Conservation (phyloP, 768 basidiomycete species). For the Russula griseocarnosa region DNA sequence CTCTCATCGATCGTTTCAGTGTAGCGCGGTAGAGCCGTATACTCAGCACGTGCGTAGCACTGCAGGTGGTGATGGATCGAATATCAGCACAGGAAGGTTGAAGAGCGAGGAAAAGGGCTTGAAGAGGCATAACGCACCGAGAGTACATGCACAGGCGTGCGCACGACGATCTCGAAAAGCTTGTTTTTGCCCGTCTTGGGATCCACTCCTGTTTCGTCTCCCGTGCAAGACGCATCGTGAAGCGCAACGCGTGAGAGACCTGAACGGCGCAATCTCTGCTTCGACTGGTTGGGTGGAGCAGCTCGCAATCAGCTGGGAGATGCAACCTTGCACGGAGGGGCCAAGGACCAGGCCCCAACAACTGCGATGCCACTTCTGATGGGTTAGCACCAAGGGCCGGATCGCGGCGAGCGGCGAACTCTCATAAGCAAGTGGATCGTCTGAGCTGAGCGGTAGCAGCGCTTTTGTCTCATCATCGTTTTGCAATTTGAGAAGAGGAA, state of each 20-base stretch:
- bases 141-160: slow-evolving; percentile 81
- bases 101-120: too few relatives aligned
- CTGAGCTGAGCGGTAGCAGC: slow-evolving; percentile 74
- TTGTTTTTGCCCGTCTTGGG: slow-evolving; percentile 69
- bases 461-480: slow-evolving; percentile 51
- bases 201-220: slow-evolving; percentile 63
- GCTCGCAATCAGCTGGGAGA: slow-evolving; percentile 59
- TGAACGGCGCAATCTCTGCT: slow-evolving; percentile 71
- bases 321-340: slow-evolving; percentile 62
- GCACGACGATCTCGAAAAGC: slow-evolving; percentile 81
- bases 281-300: slow-evolving; percentile 73
- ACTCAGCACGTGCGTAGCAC: slow-evolving; percentile 20
- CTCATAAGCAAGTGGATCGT: slow-evolving; percentile 57
- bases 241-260: slow-evolving; percentile 74
- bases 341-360: slow-evolving; percentile 88
- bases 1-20: slow-evolving; percentile 19
- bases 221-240: slow-evolving; percentile 76
- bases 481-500: slow-evolving; percentile 61
- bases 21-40: slow-evolving; percentile 16
- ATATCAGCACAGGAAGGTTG: not conserved
- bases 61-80: not conserved
- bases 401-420: slow-evolving; percentile 63
- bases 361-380: slow-evolving; percentile 52
- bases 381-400: slow-evolving; percentile 46
- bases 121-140: slow-evolving; percentile 52